Conservation (phyloP, 352 stramenopile species). For the Aphanomyces stellatus region DNA sequence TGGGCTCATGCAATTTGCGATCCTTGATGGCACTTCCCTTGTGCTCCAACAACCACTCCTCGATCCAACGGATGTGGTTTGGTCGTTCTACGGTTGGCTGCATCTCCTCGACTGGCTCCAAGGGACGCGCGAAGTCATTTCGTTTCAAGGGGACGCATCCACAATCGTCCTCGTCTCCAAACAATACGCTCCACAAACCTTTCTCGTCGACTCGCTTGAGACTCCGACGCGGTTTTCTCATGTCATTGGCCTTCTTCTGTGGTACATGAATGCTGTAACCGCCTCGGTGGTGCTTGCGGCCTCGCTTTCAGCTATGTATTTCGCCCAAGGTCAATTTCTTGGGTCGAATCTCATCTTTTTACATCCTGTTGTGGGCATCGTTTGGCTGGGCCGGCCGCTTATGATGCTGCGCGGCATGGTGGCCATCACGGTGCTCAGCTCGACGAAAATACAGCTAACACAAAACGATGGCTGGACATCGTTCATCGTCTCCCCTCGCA, state of each 20-base stretch:
- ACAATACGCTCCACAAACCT: neutral
- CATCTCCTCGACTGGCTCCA: neutral
- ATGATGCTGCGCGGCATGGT: neutral
- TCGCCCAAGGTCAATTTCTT: neutral
- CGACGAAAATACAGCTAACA: neutral
- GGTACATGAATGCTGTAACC: neutral
- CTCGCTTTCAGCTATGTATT: neutral
- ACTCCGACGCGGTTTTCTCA: neutral
- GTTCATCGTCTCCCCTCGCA: neutral
- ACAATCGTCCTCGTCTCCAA: neutral
- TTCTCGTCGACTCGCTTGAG: neutral
- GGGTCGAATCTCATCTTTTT: neutral
- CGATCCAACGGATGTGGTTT: neutral
- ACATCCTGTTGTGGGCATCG: neutral
- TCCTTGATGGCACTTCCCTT: too few species aligned
- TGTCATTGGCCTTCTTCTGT: neutral
- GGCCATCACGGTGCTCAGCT: neutral
- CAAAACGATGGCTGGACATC: neutral
- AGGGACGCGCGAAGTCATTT: neutral
- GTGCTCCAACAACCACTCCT: neutral
- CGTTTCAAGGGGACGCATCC: neutral
- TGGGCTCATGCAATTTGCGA: neutral
- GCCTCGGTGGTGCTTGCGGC: neutral
- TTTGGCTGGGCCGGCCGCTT: conserved; percentile 7
- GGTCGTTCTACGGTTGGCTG: neutral